Evolutionary conservation across 257 asterid genomes (phyloP), one percentile per base, ranked within the genome.

Genomic region (Nemophila menziesii): DNA sequence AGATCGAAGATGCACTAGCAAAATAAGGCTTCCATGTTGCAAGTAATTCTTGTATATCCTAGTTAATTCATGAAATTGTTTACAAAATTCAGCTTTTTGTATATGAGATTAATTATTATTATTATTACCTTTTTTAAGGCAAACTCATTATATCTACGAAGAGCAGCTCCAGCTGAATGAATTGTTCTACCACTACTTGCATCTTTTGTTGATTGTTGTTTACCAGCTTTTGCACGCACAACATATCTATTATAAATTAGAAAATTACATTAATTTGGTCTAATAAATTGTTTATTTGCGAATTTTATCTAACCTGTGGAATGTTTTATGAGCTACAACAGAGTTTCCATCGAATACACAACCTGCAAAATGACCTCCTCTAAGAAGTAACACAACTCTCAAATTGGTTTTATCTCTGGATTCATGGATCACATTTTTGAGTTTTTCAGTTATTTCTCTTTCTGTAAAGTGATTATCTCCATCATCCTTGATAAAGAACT

Each of bases 121-220:
- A 18, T 0, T 0, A 29, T 10, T 66, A 89, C 98, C 95, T 80
- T 89, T 59, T 84, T 84, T 15, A 89, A 79, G 54, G 71, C 95
- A 46, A 84, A 68, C 61, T 89, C 98, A 65, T 89, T 89, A 62
- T 89, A 71, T 8, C 98, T 90, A 49, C 98, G 92, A 56, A 89
- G 93, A 49, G 94, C 71, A 55, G 98, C 95, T 57, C 98, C 98
- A 49, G 98, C 98, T 60, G 98, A 89, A 71, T 89, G 98, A 36
- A 67, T 74, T 64, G 70, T 45, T 55, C 67, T 70, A 18, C 92
- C 93, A 64, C 98, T 79, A 64, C 98, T 79, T 21, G 74, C 94
- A 49, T 89, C 98, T 68, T 89, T 89, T 62, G 81, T 52, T 33
- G 95, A 89, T 63, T 89, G 98, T 68, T 74, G 76, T 69, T 76